Evolutionary conservation across 768 basidiomycete species (phyloP).

Genomic region (Trametes gibbosa): DNA sequence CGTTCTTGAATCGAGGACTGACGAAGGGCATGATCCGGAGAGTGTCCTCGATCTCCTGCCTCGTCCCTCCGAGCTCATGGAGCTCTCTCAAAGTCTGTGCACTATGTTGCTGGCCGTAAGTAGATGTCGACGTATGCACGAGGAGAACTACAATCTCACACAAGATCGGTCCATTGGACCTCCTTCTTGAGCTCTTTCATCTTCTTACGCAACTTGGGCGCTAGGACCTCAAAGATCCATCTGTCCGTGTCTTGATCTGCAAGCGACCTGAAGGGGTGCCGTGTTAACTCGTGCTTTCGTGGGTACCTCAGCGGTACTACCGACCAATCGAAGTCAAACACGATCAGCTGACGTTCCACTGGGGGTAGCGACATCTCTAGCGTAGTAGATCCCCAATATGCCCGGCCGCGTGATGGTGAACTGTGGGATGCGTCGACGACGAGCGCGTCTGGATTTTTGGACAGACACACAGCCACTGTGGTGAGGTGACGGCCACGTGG

Average conservation of each 20-base stretch:
- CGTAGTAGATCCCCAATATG: background rate
- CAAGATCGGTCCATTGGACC: constrained; percentile 91
- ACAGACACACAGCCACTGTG: background rate
- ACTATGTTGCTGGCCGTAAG: constrained; percentile 33
- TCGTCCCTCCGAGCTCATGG: constrained; percentile 63
- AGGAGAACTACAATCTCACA: constrained; percentile 50
- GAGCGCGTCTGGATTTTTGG: background rate
- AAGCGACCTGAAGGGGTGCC: constrained; percentile 60
- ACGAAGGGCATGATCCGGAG: constrained; percentile 87
- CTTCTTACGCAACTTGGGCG: constrained; percentile 78
- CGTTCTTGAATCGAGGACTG: constrained; percentile 29
- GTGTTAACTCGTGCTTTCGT: background rate
- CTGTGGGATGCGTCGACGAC: background rate
- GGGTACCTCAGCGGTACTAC: background rate
- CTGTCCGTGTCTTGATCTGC: constrained; percentile 96
- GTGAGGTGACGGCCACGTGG: background rate
- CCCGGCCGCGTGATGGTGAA: background rate
- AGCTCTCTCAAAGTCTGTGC: constrained; percentile 72
- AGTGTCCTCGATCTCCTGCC: constrained; percentile 72
- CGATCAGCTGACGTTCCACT: constrained; percentile 64
- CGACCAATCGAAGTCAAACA: constrained; percentile 98
- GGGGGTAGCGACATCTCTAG: constrained; percentile 19
- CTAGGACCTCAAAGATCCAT: constrained; percentile 88
- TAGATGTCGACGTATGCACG: background rate
- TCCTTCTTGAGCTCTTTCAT: constrained; percentile 64